Percentiles rank a stretch among this genome's conserved stretches.
These are phyloP conservation scores for Exophiala calicioides DNA, from an alignment of 2,329 filamentous ascomycete genomes.

Conservation along the genomic window DNA sequence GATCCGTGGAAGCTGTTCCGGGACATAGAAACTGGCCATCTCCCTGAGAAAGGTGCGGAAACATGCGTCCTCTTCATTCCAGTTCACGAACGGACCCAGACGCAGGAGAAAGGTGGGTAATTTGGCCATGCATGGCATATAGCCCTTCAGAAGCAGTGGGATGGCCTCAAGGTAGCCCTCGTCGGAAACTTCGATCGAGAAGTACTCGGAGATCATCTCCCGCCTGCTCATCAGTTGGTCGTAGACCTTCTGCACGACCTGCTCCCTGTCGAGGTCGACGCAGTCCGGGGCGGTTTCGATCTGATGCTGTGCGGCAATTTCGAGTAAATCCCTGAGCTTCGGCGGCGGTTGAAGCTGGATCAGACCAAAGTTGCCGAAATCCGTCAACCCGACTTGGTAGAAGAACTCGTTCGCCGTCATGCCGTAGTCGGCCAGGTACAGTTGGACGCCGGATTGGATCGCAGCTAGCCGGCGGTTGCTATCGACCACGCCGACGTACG, in stretches of 20 bases:
- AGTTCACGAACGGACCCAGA: constrained; percentile 84
- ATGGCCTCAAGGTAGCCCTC: constrained; percentile 76
- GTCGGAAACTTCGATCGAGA: constrained; percentile 77
- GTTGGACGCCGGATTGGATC: constrained; percentile 86
- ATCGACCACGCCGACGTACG: constrained; percentile 91
- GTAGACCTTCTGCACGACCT: constrained; percentile 67
- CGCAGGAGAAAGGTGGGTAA: constrained; percentile 84
- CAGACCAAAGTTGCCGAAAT: constrained; percentile 90
- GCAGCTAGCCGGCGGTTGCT: constrained; percentile 83
- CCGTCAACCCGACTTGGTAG: constrained; percentile 90
- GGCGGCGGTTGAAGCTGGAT: constrained; percentile 80
- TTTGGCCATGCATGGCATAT: constrained; percentile 81
- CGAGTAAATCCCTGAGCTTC: constrained; percentile 68
- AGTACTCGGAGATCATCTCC: constrained; percentile 92
- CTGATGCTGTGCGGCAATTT: constrained; percentile 72
- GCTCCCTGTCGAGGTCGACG: constrained; percentile 46
- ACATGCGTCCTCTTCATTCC: constrained; percentile 80
- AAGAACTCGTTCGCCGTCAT: constrained; percentile 85
- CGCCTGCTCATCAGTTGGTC: constrained; percentile 71
- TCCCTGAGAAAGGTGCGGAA: constrained; percentile 85
- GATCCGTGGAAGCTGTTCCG: constrained; percentile 76
- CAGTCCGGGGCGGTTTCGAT: constrained; percentile 45
- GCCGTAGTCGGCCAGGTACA: constrained; percentile 92
- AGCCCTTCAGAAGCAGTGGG: constrained; percentile 84
- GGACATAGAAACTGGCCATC: constrained; percentile 85